Evolutionary conservation across 176 grass and related monocot genomes (phyloP).

Genomic region (Triticum monococcum): DNA sequence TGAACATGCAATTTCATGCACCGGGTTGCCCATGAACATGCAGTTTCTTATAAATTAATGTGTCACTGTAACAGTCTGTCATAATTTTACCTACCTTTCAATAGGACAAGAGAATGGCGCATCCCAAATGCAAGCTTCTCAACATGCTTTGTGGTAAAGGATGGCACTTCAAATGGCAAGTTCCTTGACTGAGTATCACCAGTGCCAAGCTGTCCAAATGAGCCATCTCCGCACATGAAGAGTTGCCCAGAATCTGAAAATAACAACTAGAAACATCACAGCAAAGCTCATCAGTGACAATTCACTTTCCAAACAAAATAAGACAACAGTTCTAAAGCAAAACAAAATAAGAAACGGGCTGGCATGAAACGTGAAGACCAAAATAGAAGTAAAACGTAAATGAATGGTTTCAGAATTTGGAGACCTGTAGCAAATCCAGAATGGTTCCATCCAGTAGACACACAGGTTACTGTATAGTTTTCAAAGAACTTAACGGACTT

Average conservation of each 20-base stretch:
- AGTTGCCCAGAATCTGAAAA: constrained; percentile 72
- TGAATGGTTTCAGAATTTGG: constrained; percentile 23
- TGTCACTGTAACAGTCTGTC: background rate
- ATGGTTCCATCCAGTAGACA: constrained; percentile 98
- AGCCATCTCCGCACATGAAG: constrained; percentile 89
- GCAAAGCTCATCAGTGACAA: constrained; percentile 37
- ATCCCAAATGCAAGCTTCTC: constrained; percentile 86
- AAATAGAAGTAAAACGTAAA: background rate
- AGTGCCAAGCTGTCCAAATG: constrained; percentile 94
- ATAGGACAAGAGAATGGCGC: constrained; percentile 82
- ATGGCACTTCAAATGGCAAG: constrained; percentile 61
- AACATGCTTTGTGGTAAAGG: constrained; percentile 61
- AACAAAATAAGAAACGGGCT: background rate
- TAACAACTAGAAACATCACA: constrained; percentile 54
- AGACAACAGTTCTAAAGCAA: background rate
- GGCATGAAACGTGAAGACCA: background rate
- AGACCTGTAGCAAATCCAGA: constrained; percentile 97
- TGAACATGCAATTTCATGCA: background rate
- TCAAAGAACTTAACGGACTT: constrained; percentile 67
- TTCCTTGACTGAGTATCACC: constrained; percentile 64
- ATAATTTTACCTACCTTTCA: constrained; percentile 53
- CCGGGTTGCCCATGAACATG: background rate
- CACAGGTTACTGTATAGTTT: constrained; percentile 48
- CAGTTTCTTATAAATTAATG: background rate
- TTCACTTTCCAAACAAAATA: constrained; percentile 30